phyloP scores from a whole-genome alignment of 441 rosid species.

The Populus tomentosa region DNA sequence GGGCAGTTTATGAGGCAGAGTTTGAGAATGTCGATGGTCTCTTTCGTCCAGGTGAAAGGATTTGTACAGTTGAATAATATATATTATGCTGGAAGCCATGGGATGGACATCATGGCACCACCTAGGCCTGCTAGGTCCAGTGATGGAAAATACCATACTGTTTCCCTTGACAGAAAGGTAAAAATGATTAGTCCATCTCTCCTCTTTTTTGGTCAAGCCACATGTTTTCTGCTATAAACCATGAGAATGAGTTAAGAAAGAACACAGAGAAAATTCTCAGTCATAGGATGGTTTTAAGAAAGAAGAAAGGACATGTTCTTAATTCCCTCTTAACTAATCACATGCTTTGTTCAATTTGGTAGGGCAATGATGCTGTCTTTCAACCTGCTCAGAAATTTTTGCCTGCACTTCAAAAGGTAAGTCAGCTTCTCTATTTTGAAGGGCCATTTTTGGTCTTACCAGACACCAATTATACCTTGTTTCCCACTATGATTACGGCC shows the following conservation, averaged over 20 bases:
- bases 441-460: too few relatives aligned
- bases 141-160: constrained; percentile 28
- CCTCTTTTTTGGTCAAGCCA: background rate
- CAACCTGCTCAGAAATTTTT: constrained; percentile 70
- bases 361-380: constrained; percentile 45
- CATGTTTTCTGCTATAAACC: background rate
- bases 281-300: background rate
- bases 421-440: background rate
- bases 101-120: constrained; percentile 98
- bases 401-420: constrained; percentile 63
- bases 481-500: background rate
- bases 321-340: background rate
- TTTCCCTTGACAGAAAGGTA: constrained; percentile 56
- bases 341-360: constrained; percentile 15
- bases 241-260: background rate
- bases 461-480: background rate
- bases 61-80: constrained; percentile 76
- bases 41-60: constrained; percentile 72
- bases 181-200: constrained; percentile 4
- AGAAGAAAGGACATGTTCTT: background rate
- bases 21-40: constrained; percentile 90
- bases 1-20: constrained; percentile 65
- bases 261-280: background rate
- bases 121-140: constrained; percentile 45
- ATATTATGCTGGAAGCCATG: constrained; percentile 99